phyloP scores from a whole-genome alignment of 768 basidiomycete species.

The Mycena filopes region DNA sequence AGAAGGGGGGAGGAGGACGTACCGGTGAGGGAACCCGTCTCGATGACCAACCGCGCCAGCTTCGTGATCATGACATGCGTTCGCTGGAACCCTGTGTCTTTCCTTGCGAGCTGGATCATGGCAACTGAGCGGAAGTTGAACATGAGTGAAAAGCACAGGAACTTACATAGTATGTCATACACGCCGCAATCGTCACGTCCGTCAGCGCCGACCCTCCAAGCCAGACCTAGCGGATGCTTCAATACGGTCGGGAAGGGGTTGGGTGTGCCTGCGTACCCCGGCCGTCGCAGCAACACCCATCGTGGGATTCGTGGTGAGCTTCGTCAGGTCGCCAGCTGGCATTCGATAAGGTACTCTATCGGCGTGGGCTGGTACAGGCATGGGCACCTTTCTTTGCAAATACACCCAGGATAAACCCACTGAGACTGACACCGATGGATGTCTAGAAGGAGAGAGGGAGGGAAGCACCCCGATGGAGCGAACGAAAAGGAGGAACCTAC shows the following conservation, averaged over 20 bases:
- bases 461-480: background rate
- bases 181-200: slow-evolving; percentile 9
- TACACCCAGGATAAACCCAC: slow-evolving; percentile 7
- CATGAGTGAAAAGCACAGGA: background rate
- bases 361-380: too few species aligned
- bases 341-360: background rate
- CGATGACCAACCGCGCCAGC: background rate
- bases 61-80: slow-evolving; percentile 5
- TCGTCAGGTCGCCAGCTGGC: slow-evolving; percentile 6
- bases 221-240: background rate
- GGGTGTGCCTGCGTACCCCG: background rate
- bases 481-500: slow-evolving; percentile 13
- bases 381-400: background rate
- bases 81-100: background rate
- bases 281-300: background rate
- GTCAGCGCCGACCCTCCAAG: background rate
- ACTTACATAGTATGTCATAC: slow-evolving; percentile 7
- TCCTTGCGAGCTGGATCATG: background rate
- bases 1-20: background rate
- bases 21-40: slow-evolving; percentile 15
- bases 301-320: background rate
- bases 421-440: background rate
- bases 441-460: background rate
- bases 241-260: background rate
- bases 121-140: background rate